Percentiles rank a stretch among this genome's conserved stretches.
Conservation (phyloP, 2,329 filamentous ascomycete genomes). For the Neonectria punicea region DNA sequence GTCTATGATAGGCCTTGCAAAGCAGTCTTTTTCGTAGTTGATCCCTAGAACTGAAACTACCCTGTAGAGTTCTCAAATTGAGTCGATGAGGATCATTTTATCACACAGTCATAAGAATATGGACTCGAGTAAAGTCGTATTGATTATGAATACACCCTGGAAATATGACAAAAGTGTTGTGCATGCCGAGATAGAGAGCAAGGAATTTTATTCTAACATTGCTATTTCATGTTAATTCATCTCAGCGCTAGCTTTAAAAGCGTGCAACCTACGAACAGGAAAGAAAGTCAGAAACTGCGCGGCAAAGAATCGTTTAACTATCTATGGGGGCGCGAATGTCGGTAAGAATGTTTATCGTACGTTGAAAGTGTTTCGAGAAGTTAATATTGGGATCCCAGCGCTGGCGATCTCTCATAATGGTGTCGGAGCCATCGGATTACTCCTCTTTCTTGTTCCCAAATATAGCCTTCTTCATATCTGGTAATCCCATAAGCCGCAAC, state of each 20-base stretch:
- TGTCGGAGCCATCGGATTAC: not conserved
- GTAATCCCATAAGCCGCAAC: constrained; percentile 22
- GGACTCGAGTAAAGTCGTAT: no score
- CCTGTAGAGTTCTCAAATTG: not conserved
- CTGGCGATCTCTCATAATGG: not conserved
- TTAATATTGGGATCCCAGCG: not conserved
- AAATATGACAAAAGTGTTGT: no score
- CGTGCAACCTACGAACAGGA: no score
- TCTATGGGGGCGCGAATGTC: no score
- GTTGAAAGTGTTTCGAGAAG: not conserved
- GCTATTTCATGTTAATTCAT: no score
- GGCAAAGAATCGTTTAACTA: no score
- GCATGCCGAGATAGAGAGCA: no score
- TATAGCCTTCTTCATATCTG: constrained; percentile 29
- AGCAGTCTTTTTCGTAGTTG: not conserved
- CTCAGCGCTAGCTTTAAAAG: no score
- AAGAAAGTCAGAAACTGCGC: no score
- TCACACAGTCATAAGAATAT: not conserved
- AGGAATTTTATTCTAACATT: no score
- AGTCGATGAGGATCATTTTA: not conserved
- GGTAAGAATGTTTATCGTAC: no score
- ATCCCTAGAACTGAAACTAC: not conserved
- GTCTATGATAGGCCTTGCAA: not conserved
- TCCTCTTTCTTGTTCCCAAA: constrained; percentile 10
- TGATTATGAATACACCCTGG: no score